A percentile compares a stretch with the other conserved stretches of the same genome.
phyloP scores from a whole-genome alignment of 164 flowering plant genomes.

The Vitis labrusca region DNA sequence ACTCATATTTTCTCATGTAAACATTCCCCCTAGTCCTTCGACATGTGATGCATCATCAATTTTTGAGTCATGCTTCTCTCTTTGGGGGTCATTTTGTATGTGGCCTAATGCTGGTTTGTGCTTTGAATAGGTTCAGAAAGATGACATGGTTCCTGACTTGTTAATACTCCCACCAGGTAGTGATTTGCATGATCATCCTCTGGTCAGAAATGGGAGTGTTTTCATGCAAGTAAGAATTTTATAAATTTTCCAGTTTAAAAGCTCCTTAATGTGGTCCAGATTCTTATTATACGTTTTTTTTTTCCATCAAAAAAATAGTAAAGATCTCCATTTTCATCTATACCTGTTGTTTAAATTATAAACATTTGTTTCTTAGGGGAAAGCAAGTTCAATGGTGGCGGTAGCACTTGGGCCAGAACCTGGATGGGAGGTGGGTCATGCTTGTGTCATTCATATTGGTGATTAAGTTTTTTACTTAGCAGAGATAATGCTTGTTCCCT shows the following conservation, averaged over 20 bases:
- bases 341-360: not conserved
- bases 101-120: not conserved
- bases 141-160: slow-evolving; percentile 76
- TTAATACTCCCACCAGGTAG: slow-evolving; percentile 76
- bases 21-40: too few species aligned
- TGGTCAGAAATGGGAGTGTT: slow-evolving; percentile 70
- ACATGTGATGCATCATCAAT: not conserved
- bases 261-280: not conserved
- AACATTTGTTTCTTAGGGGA: slow-evolving; percentile 27
- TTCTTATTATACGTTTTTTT: not conserved
- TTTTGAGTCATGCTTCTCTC: not conserved
- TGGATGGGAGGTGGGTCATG: slow-evolving; percentile 69
- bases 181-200: slow-evolving; percentile 85
- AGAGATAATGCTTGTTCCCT: not conserved
- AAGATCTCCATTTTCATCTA: not conserved
- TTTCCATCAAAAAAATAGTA: too few species aligned
- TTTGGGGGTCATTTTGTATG: not conserved
- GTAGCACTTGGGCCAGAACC: slow-evolving; percentile 79
- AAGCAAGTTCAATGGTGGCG: slow-evolving; percentile 95
- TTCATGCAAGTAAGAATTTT: slow-evolving; percentile 72
- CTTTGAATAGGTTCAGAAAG: slow-evolving; percentile 63
- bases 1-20: too few species aligned
- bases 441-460: slow-evolving; percentile 11
- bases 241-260: not conserved
- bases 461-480: not conserved